A percentile compares a stretch with the other conserved stretches of the same genome.
Conservation (phyloP, 2,329 filamentous ascomycete species). For the Ophiocordyceps polyrhachis-furcata region DNA sequence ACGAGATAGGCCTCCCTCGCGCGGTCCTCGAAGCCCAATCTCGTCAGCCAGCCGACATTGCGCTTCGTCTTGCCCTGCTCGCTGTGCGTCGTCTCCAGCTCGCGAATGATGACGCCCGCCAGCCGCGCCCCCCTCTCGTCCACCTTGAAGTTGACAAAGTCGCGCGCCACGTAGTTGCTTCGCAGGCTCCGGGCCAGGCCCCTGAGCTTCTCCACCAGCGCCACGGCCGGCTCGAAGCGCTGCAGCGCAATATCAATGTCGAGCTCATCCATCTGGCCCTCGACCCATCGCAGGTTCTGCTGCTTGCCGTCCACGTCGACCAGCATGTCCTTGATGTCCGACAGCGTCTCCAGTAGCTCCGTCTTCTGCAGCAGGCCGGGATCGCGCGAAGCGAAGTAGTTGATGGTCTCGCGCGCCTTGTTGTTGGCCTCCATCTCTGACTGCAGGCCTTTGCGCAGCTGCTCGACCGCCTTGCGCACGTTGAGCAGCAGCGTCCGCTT, state of each 20-base stretch:
- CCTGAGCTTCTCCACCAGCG: constrained; percentile 68
- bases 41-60: constrained; percentile 67
- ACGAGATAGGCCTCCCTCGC: constrained; percentile 75
- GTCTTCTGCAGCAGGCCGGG: constrained; percentile 60
- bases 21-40: constrained; percentile 77
- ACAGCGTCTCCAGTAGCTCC: constrained; percentile 60
- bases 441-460: constrained; percentile 68
- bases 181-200: constrained; percentile 62
- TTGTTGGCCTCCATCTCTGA: constrained; percentile 78
- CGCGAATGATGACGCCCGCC: constrained; percentile 56
- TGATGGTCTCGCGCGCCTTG: constrained; percentile 67
- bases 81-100: constrained; percentile 60
- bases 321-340: constrained; percentile 67
- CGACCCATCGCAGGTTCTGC: constrained; percentile 89
- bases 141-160: constrained; percentile 81
- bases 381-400: constrained; percentile 67
- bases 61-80: constrained; percentile 60
- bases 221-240: constrained; percentile 68
- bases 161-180: constrained; percentile 71
- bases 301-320: constrained; percentile 95
- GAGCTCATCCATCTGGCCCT: constrained; percentile 84
- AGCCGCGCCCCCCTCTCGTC: constrained; percentile 68
- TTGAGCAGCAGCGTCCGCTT: constrained; percentile 71
- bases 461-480: constrained; percentile 82
- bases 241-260: constrained; percentile 93